Conservation (phyloP, 2,329 filamentous ascomycete species). For the Ceratocystis papillata region DNA sequence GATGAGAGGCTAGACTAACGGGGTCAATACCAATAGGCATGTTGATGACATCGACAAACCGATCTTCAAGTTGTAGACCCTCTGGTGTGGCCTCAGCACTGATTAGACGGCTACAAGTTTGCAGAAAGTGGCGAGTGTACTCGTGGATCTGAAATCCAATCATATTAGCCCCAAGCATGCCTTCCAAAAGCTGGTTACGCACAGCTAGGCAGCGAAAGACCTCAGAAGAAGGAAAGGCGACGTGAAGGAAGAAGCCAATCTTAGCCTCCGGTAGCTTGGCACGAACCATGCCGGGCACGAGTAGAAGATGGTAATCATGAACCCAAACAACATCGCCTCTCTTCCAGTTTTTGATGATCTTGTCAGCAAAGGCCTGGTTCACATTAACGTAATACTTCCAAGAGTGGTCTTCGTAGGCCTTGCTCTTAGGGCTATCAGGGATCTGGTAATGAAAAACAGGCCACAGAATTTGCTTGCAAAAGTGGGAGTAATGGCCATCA, state of each 20-base stretch:
- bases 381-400: conserved; percentile 90
- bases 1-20: conserved; percentile 57
- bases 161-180: conserved; percentile 85
- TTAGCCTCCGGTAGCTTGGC: conserved; percentile 84
- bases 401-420: conserved; percentile 93
- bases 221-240: conserved; percentile 90
- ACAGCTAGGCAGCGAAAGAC: conserved; percentile 87
- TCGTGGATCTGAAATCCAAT: conserved; percentile 90
- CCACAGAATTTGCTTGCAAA: conserved; percentile 96
- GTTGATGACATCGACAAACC: conserved; percentile 79
- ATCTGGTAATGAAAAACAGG: conserved; percentile 98
- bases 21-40: conserved; percentile 89
- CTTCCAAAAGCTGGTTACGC: conserved; percentile 76
- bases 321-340: conserved; percentile 87
- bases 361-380: conserved; percentile 87
- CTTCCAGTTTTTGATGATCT: conserved; percentile 86
- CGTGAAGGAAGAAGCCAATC: conserved; percentile 92
- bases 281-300: conserved; percentile 81
- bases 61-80: conserved; percentile 81
- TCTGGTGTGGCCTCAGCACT: conserved; percentile 82
- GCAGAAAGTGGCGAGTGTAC: conserved; percentile 86
- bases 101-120: conserved; percentile 85
- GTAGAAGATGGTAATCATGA: conserved; percentile 85
- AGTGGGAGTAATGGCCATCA: conserved; percentile 87
- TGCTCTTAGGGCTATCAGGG: conserved; percentile 94